phyloP scores from a whole-genome alignment of 306 rosid species.

The Morella rubra region DNA sequence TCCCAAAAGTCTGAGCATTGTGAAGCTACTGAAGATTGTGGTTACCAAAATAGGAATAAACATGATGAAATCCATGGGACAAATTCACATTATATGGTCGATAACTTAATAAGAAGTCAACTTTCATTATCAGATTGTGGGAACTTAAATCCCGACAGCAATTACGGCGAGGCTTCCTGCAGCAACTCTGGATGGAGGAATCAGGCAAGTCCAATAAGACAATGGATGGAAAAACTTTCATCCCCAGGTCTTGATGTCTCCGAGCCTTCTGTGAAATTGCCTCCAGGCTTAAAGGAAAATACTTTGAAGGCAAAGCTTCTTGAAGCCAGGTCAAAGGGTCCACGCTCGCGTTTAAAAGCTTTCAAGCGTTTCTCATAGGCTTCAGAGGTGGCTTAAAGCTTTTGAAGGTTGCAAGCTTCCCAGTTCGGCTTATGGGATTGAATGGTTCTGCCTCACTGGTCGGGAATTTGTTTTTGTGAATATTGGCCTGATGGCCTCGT shows the following conservation, averaged over 20 bases:
- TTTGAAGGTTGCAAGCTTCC: background rate
- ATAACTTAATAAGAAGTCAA: slow-evolving; percentile 58
- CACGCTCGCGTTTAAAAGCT: slow-evolving; percentile 63
- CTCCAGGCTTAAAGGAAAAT: slow-evolving; percentile 60
- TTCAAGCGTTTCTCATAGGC: slow-evolving; percentile 16
- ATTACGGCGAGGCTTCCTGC: slow-evolving; percentile 78
- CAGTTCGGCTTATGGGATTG: background rate
- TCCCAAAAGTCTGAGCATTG: slow-evolving; percentile 41
- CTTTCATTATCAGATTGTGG: slow-evolving; percentile 57
- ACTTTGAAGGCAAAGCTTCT: slow-evolving; percentile 88
- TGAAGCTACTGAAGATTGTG: slow-evolving; percentile 38
- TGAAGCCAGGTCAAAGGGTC: slow-evolving; percentile 91
- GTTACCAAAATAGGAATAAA: slow-evolving; percentile 41
- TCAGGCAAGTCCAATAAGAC: slow-evolving; percentile 80
- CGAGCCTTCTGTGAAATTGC: slow-evolving; percentile 52
- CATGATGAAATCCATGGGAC: slow-evolving; percentile 44
- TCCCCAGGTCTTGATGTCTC: slow-evolving; percentile 49
- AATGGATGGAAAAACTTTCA: slow-evolving; percentile 62
- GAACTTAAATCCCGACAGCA: slow-evolving; percentile 46
- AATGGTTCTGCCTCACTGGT: slow-evolving; percentile 18
- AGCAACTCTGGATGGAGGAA: slow-evolving; percentile 94
- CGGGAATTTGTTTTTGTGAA: slow-evolving; percentile 32
- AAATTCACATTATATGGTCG: slow-evolving; percentile 48
- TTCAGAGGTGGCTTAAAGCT: background rate
- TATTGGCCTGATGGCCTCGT: slow-evolving; percentile 19